Percentiles rank a stretch among this genome's conserved stretches.
Evolutionary conservation across 2,329 filamentous ascomycete species (phyloP).

Genomic region (Monosporascus sp.): DNA sequence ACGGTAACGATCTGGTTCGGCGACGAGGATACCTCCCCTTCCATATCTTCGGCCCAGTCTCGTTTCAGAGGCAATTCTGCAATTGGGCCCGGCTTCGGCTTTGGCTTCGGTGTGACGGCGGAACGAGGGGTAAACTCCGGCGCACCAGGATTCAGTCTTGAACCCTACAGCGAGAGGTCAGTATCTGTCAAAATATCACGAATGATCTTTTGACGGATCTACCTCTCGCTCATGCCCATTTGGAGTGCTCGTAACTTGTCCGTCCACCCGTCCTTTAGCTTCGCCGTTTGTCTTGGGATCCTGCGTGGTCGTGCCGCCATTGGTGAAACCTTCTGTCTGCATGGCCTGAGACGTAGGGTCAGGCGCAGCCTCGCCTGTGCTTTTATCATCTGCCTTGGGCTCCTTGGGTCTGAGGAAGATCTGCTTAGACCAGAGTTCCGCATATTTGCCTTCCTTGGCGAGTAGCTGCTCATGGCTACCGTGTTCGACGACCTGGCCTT

Average conservation of each 20-base stretch:
- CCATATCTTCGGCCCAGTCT: constrained; percentile 26
- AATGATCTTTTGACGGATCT: constrained; percentile 35
- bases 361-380: not conserved
- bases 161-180: constrained; percentile 42
- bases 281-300: not conserved
- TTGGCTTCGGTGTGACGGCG: constrained; percentile 12
- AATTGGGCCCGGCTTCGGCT: not conserved
- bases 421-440: constrained; percentile 61
- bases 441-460: constrained; percentile 54
- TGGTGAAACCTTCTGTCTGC: constrained; percentile 9
- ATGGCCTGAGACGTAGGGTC: constrained; percentile 7
- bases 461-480: constrained; percentile 58
- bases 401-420: constrained; percentile 48
- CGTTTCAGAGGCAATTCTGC: constrained; percentile 10
- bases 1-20: not conserved
- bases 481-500: constrained; percentile 58
- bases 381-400: constrained; percentile 21
- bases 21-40: constrained; percentile 12
- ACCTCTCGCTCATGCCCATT: constrained; percentile 44
- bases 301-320: not conserved
- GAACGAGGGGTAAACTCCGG: constrained; percentile 49
- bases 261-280: constrained; percentile 1
- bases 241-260: constrained; percentile 26
- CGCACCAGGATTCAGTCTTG: constrained; percentile 50
- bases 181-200: constrained; percentile 37